A percentile compares a stretch with the other conserved stretches of the same genome.
phyloP scores from a whole-genome alignment of 176 grass and related monocot species.

The Hsuehochloa calcarea region DNA sequence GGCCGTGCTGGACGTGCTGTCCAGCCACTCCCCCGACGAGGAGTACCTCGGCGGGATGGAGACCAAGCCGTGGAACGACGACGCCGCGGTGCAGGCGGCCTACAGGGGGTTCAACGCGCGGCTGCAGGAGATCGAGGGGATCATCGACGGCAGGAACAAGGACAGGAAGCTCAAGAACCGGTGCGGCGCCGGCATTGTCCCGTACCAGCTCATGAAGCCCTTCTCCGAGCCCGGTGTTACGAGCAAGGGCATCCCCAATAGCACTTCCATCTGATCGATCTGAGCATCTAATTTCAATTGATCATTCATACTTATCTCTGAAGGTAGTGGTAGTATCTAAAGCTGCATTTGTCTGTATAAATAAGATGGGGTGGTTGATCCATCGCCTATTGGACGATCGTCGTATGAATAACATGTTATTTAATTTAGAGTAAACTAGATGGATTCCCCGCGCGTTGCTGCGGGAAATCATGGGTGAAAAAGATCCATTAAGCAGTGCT shows the following conservation, averaged over 20 bases:
- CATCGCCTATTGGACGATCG: neutral
- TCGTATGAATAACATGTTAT: neutral
- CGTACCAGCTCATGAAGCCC: conserved; percentile 78
- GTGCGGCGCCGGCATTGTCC: conserved; percentile 64
- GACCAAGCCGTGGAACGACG: conserved; percentile 47
- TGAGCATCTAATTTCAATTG: neutral
- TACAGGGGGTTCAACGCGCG: conserved; percentile 35
- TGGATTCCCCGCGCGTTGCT: too few relatives aligned
- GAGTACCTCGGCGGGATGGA: conserved; percentile 67
- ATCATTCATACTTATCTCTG: neutral
- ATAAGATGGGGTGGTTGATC: neutral
- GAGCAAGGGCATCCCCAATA: conserved; percentile 72
- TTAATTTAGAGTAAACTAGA: neutral
- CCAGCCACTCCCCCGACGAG: conserved; percentile 72
- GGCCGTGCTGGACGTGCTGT: conserved; percentile 65
- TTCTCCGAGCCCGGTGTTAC: conserved; percentile 54
- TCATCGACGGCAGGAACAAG: conserved; percentile 55
- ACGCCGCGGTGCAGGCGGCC: conserved; percentile 37
- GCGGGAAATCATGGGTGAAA: too few relatives aligned
- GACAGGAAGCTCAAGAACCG: conserved; percentile 56
- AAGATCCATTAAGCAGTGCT: too few relatives aligned
- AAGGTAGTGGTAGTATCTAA: neutral
- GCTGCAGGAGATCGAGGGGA: conserved; percentile 59
- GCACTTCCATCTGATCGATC: conserved; percentile 53
- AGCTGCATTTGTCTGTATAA: neutral